These are phyloP conservation scores for Allium sativum DNA, from an alignment of 106 monocot genomes.

Conservation along the genomic window DNA sequence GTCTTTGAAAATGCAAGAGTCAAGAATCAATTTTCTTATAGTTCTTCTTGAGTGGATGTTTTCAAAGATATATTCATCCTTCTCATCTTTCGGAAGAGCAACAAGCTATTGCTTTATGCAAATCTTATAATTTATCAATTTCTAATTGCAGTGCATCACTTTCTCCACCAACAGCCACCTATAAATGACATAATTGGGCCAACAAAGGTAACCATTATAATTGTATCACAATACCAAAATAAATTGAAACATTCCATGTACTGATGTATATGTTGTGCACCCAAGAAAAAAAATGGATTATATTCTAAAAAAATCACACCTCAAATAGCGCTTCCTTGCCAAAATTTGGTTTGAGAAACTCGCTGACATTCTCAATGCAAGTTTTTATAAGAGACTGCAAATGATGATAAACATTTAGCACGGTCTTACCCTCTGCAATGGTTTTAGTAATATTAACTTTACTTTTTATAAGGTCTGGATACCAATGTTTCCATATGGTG, in stretches of 20 bases:
- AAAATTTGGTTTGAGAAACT: constrained; percentile 67
- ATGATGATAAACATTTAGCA: not conserved
- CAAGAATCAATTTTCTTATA: constrained; percentile 70
- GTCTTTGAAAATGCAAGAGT: constrained; percentile 47
- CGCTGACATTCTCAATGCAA: constrained; percentile 45
- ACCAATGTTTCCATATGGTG: no score
- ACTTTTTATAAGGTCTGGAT: no score
- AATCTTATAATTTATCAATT: constrained; percentile 26
- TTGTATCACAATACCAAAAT: not conserved
- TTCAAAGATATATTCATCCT: constrained; percentile 61
- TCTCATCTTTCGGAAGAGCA: constrained; percentile 33
- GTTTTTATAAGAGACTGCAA: constrained; percentile 51
- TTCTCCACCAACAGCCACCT: constrained; percentile 69
- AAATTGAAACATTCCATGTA: no score
- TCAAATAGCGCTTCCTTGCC: constrained; percentile 79
- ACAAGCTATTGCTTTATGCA: constrained; percentile 73
- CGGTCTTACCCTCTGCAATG: not conserved
- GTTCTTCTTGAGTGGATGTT: constrained; percentile 80
- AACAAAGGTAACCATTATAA: not conserved
- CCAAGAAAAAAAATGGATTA: no score
- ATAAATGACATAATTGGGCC: not conserved
- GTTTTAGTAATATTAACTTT: not conserved
- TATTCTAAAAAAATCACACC: constrained; percentile 29
- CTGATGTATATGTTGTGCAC: no score
- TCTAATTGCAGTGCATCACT: constrained; percentile 41